These are phyloP conservation scores for Gaeumannomyces tritici DNA, from an alignment of 2,329 filamentous ascomycete genomes.

Conservation along the genomic window DNA sequence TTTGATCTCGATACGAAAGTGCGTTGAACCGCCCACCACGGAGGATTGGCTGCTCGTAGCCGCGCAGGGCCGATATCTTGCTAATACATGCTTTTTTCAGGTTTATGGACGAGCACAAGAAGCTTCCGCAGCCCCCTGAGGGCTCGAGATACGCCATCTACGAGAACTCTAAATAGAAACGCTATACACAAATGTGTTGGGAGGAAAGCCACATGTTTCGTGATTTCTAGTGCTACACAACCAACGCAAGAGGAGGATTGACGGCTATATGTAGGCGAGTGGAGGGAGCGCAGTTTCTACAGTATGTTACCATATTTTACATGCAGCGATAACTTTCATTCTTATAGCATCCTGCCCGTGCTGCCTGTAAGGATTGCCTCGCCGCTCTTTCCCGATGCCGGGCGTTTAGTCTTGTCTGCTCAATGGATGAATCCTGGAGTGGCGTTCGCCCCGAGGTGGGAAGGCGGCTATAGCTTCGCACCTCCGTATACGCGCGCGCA, in stretches of 20 bases:
- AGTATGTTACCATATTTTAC: neutral
- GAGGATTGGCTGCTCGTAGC: neutral
- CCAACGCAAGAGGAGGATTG: too few species aligned
- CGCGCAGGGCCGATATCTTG: neutral
- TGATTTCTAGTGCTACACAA: neutral
- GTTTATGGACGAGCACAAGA: conserved; percentile 96
- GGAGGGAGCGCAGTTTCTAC: neutral
- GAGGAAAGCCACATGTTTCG: neutral
- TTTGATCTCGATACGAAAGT: conserved; percentile 24
- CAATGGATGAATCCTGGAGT: too few species aligned
- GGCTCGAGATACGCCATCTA: conserved; percentile 44
- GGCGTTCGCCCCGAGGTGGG: too few species aligned
- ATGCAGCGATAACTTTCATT: neutral
- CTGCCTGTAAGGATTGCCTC: neutral
- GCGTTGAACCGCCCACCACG: conserved; percentile 3
- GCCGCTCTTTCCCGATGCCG: too few species aligned
- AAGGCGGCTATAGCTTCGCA: too few species aligned
- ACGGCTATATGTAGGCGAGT: neutral
- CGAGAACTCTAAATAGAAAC: conserved; percentile 13
- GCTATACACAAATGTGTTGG: neutral
- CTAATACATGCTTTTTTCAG: conserved; percentile 31
- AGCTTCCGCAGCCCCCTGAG: conserved; percentile 87
- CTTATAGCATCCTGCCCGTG: neutral
- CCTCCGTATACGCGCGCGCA: too few species aligned
- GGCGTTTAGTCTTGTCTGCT: too few species aligned